A percentile compares a stretch with the other conserved stretches of the same genome.
Conservation (phyloP, 2,329 filamentous ascomycete species). For the Fusarium nisikadoi region DNA sequence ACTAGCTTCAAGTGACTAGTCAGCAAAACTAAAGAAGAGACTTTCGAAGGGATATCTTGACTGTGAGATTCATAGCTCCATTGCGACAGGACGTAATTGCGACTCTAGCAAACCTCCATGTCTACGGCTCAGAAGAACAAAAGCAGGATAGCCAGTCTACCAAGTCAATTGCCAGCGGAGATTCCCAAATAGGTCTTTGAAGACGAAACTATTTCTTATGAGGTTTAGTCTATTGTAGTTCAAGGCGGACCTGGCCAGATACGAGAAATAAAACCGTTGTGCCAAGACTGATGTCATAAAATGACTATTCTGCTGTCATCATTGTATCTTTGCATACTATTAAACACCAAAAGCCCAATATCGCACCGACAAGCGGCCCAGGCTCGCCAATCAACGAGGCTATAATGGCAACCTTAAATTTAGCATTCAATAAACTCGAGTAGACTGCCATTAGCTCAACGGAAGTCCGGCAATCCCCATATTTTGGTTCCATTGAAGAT, state of each 20-base stretch:
- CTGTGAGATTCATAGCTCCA: too few relatives aligned
- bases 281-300: not conserved
- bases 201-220: not conserved
- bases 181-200: not conserved
- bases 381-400: too few relatives aligned
- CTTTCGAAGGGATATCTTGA: too few relatives aligned
- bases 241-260: too few relatives aligned
- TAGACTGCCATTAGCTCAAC: not conserved
- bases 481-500: not conserved
- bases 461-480: not conserved
- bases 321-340: not conserved
- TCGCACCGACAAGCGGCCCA: too few relatives aligned
- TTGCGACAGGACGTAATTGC: too few relatives aligned
- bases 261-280: not conserved
- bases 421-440: too few relatives aligned
- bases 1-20: accelerated
- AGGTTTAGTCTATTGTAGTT: not conserved
- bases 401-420: too few relatives aligned
- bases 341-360: not conserved
- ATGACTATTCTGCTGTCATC: not conserved
- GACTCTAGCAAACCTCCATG: not conserved
- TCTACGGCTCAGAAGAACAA: too few relatives aligned
- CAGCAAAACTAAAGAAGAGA: too few relatives aligned
- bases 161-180: too few relatives aligned
- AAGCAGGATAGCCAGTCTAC: too few relatives aligned